Evolutionary conservation across 768 basidiomycete species (phyloP), one percentile per base, ranked within the genome.

Genomic region (Boletus eberwhitei): DNA sequence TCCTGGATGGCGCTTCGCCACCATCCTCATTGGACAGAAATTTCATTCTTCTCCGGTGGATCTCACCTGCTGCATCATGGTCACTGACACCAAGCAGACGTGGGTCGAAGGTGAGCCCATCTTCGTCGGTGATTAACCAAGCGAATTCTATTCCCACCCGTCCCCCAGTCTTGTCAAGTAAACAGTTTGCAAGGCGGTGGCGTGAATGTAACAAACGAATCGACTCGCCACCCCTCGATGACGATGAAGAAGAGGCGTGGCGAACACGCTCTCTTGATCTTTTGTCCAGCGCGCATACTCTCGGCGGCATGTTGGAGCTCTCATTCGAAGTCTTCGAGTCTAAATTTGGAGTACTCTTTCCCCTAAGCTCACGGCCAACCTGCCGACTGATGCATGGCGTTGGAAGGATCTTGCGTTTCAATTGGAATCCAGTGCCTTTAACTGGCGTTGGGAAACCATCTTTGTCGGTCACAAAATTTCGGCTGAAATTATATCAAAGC

Each of bases 371-470:
- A 13, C 35, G 19, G 14, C 34, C 54, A 21, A 32, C 59, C 55
- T 50, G 36, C 21, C 42, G n/a, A 47, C 63, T 60, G 52, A 62
- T 38, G 38, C 37, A 50, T 57, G 55, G 58, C 41, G 48, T 44
- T 53, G 21, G 49, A 46, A 92, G 89, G 89, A 92, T 66, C 63
- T 87, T 24, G 79, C 86, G 5, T 77, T 89, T 53, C 77, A 80
- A 60, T 59, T 90, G 34, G 80, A 81, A 61, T 80, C 76, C 55
- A 77, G 79, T 22, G 66, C 71, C 9, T 86, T 88, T 71, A 84
- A 81, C 74, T 92, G 88, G 88, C 77, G 80, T 73, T 92, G 90
- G 90, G 87, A 91, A 69, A 79, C 84, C 16, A 80, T 77, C 67
- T 80, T 78, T 59, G 65, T 87, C 36, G 87, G 88, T 8, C 74